Percentiles rank a stretch among this genome's conserved stretches.
Conservation (phyloP, 371 early-diverging fungal species). For the Thermomucor indicae-seudaticae region DNA sequence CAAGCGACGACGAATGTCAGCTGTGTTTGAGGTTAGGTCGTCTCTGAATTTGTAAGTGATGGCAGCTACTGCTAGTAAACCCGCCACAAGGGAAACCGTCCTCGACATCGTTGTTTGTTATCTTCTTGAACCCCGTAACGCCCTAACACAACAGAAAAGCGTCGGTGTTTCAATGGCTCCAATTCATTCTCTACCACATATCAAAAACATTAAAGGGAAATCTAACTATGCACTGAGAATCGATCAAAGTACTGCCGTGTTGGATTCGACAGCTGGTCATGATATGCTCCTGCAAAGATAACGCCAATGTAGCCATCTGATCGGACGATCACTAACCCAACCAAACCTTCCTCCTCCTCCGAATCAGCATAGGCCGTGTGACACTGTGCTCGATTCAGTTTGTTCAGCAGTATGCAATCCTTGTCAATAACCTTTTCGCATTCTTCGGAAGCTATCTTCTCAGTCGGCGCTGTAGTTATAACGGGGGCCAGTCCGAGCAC, state of each 20-base stretch:
- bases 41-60: constrained; percentile 26
- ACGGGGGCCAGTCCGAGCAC: constrained; percentile 5
- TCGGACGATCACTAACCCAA: constrained; percentile 21
- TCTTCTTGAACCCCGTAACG: too few relatives aligned
- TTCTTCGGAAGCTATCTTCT: constrained; percentile 14
- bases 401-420: constrained; percentile 30
- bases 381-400: constrained; percentile 39
- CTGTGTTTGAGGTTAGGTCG: constrained; percentile 16
- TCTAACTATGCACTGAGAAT: too few relatives aligned
- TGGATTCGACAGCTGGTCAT: too few relatives aligned
- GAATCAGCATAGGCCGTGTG: constrained; percentile 28
- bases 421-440: constrained; percentile 6
- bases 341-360: constrained; percentile 3
- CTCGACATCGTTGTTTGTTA: constrained; percentile 34
- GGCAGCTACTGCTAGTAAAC: constrained; percentile 23
- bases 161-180: too few relatives aligned
- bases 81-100: constrained; percentile 29
- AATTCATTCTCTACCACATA: too few relatives aligned
- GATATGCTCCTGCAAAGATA: constrained; percentile 13
- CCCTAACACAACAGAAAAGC: too few relatives aligned
- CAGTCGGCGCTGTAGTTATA: constrained; percentile 31
- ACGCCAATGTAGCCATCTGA: constrained; percentile 41
- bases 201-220: too few relatives aligned
- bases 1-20: constrained; percentile 14
- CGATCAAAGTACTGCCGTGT: too few relatives aligned